Percentiles rank a stretch among this genome's conserved stretches.
phyloP scores from a whole-genome alignment of 371 early-diverging fungal genomes.

The Massospora cicadina region DNA sequence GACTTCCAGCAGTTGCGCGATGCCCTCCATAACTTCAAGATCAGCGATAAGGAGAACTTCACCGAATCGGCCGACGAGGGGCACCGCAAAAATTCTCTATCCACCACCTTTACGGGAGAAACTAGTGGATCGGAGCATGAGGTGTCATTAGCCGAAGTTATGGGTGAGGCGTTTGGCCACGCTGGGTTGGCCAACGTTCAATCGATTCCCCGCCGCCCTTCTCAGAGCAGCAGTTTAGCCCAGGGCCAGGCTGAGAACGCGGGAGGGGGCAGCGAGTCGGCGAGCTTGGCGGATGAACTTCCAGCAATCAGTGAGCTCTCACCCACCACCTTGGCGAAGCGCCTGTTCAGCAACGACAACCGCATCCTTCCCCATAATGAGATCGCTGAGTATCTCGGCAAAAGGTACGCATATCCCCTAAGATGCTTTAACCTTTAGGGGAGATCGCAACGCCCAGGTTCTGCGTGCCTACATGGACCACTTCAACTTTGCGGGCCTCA shows the following conservation, averaged over 20 bases:
- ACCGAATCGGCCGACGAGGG: not conserved
- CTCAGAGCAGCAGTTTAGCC: not conserved
- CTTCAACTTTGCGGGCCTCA: conserved; percentile 46
- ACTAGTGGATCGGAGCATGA: not conserved
- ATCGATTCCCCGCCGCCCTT: not conserved
- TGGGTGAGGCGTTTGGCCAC: not conserved
- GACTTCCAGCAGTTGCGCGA: not conserved
- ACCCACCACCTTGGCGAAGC: not conserved
- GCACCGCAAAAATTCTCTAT: not conserved
- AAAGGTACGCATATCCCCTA: conserved; percentile 1
- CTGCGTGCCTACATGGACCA: conserved; percentile 47
- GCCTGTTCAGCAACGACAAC: not conserved
- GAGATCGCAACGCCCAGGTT: conserved; percentile 28
- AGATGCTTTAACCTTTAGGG: conserved; percentile 14
- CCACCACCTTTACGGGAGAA: not conserved
- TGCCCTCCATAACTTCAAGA: not conserved
- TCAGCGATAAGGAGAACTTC: not conserved
- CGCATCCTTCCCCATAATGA: not conserved
- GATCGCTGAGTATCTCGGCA: conserved; percentile 3
- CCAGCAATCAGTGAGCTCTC: not conserved
- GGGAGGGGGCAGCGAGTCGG: not conserved
- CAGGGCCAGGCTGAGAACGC: not conserved
- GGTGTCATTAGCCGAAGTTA: not conserved
- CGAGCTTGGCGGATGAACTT: not conserved
- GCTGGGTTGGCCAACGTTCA: not conserved